A percentile compares a stretch with the other conserved stretches of the same genome.
Conservation (phyloP, 2,329 filamentous ascomycete genomes). For the Talaromyces sp. region DNA sequence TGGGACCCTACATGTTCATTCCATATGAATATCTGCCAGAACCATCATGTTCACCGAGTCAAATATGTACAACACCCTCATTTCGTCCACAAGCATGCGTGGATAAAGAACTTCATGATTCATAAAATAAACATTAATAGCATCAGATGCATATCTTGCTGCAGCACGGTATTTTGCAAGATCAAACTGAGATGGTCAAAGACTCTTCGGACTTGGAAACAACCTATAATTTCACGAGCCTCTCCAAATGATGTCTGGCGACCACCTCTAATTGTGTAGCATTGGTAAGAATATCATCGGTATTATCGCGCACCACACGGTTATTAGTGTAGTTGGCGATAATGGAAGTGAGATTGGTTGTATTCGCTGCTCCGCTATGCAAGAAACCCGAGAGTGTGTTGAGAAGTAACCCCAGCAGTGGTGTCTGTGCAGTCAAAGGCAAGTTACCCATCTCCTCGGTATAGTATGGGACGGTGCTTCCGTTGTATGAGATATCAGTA, state of each 20-base stretch:
- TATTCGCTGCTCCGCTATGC: neutral
- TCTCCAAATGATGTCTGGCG: constrained; percentile 14
- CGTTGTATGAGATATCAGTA: constrained; percentile 30
- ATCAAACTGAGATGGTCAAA: neutral
- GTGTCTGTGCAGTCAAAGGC: constrained; percentile 29
- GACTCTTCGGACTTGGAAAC: neutral
- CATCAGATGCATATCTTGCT: neutral
- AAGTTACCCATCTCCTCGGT: constrained; percentile 32
- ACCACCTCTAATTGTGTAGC: constrained; percentile 12
- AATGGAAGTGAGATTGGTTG: constrained; percentile 12
- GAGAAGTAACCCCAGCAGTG: constrained; percentile 26
- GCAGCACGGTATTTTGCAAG: neutral
- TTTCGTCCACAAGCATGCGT: neutral
- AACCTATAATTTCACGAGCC: constrained; percentile 5
- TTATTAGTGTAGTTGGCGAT: neutral
- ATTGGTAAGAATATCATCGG: constrained; percentile 7
- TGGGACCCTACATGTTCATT: too few species aligned
- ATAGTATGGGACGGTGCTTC: constrained; percentile 34
- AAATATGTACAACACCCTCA: neutral
- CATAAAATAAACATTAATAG: constrained; percentile 16
- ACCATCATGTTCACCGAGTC: neutral
- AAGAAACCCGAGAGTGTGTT: constrained; percentile 26
- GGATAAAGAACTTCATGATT: constrained; percentile 9
- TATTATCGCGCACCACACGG: neutral
- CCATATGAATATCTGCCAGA: neutral